Conservation (phyloP, 2,329 filamentous ascomycete species). For the Hypoxylon sp. region DNA sequence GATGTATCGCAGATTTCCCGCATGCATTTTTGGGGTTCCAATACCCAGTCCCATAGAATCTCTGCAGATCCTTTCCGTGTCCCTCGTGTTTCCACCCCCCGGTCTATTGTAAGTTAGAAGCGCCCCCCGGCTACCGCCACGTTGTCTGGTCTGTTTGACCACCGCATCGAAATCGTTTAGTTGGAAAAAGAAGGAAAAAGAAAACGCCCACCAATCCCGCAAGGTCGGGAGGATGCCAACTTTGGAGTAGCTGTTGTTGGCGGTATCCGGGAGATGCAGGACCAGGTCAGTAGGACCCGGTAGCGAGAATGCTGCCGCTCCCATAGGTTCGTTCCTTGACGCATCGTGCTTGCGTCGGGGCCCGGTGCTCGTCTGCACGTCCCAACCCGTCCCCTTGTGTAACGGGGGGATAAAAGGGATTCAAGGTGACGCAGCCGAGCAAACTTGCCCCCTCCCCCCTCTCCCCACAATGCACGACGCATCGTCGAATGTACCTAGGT, state of each 20-base stretch:
- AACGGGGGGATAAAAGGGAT: constrained; percentile 8
- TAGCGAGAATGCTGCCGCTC: constrained; percentile 1
- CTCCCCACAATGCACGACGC: too few relatives aligned
- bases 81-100: too few relatives aligned
- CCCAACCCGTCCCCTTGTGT: constrained; percentile 12
- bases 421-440: constrained; percentile 11
- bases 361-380: constrained; percentile 1
- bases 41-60: too few relatives aligned
- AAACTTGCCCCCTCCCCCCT: too few relatives aligned
- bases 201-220: constrained; percentile 2
- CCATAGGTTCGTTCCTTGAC: constrained; percentile 5
- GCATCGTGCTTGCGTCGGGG: constrained; percentile 19
- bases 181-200: too few relatives aligned
- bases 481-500: too few relatives aligned
- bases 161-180: constrained; percentile 17
- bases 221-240: too few relatives aligned
- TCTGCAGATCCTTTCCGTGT: too few relatives aligned
- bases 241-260: constrained; percentile 5
- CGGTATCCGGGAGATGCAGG: constrained; percentile 4
- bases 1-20: too few relatives aligned
- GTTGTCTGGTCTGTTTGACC: neutral
- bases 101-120: too few relatives aligned
- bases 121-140: too few relatives aligned
- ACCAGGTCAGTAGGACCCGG: constrained; percentile 14
- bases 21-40: too few relatives aligned